phyloP scores from a whole-genome alignment of 306 rosid genomes.

The Herpetospermum pedunculosum region DNA sequence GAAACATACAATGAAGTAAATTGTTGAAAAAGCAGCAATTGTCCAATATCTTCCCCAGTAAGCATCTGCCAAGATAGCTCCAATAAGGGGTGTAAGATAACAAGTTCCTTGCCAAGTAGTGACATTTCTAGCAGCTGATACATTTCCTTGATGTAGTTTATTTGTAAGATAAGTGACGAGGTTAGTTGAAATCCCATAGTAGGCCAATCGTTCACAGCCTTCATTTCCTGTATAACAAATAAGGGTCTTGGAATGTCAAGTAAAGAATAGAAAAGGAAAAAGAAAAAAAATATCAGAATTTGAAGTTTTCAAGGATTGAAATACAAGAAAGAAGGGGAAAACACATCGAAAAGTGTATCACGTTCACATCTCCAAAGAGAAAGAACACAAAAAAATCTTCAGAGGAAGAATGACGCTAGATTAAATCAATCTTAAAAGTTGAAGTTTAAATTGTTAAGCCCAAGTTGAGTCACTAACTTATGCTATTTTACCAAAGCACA shows the following conservation, averaged over 20 bases:
- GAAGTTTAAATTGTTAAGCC: not conserved
- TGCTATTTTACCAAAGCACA: constrained; percentile 1
- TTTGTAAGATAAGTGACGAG: constrained; percentile 85
- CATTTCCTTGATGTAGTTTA: constrained; percentile 85
- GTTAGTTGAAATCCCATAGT: constrained; percentile 84
- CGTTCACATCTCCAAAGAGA: not conserved
- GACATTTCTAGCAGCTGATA: constrained; percentile 79
- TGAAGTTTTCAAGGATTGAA: not conserved
- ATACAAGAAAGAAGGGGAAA: not conserved
- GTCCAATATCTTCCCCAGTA: constrained; percentile 99
- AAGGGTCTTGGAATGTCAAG: not conserved
- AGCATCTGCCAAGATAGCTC: constrained; percentile 92
- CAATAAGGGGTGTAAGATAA: constrained; percentile 92
- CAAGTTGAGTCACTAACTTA: not conserved
- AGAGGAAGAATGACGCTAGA: not conserved
- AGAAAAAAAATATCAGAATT: not conserved
- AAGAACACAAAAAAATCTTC: not conserved
- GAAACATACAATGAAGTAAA: constrained; percentile 66
- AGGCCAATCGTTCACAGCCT: constrained; percentile 90
- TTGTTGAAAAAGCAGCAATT: constrained; percentile 63
- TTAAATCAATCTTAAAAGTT: not conserved
- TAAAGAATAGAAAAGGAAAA: not conserved
- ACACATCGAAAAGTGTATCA: not conserved
- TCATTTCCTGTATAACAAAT: constrained; percentile 56
- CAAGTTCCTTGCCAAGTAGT: constrained; percentile 98